Evolutionary conservation across 306 rosid genomes (phyloP).

Genomic region (Malus domestica): DNA sequence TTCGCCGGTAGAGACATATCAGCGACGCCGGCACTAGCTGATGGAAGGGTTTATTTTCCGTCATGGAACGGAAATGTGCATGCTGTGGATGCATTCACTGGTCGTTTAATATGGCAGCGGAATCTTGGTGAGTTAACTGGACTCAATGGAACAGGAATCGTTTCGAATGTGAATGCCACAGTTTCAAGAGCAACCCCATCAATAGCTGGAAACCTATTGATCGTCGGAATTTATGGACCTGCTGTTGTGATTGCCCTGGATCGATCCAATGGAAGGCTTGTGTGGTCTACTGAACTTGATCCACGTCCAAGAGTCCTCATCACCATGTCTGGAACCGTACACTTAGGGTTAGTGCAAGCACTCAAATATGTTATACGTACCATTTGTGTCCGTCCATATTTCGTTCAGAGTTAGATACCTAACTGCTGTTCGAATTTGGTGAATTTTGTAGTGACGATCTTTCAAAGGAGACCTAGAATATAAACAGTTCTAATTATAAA

Average conservation of each 20-base stretch:
- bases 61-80: constrained; percentile 37
- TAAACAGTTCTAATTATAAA: no score
- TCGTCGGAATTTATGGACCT: constrained; percentile 32
- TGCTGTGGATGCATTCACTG: constrained; percentile 24
- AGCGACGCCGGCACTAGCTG: constrained; percentile 29
- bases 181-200: constrained; percentile 34
- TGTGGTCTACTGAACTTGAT: constrained; percentile 27
- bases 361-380: neutral
- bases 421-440: no score
- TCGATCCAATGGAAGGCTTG: constrained; percentile 21
- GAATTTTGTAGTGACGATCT: no score
- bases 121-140: constrained; percentile 24
- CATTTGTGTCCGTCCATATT: no score
- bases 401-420: no score
- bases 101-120: constrained; percentile 23
- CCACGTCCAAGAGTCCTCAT: constrained; percentile 18
- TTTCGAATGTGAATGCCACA: constrained; percentile 20
- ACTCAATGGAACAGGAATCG: constrained; percentile 22
- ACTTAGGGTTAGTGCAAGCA: constrained; percentile 21
- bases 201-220: constrained; percentile 11
- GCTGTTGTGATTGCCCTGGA: constrained; percentile 26
- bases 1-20: constrained; percentile 26
- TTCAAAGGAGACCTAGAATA: no score
- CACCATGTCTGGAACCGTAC: constrained; percentile 32
- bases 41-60: constrained; percentile 31